These are phyloP conservation scores for Kwoniella mangroviensis DNA, from an alignment of 768 basidiomycete genomes.

Conservation along the genomic window DNA sequence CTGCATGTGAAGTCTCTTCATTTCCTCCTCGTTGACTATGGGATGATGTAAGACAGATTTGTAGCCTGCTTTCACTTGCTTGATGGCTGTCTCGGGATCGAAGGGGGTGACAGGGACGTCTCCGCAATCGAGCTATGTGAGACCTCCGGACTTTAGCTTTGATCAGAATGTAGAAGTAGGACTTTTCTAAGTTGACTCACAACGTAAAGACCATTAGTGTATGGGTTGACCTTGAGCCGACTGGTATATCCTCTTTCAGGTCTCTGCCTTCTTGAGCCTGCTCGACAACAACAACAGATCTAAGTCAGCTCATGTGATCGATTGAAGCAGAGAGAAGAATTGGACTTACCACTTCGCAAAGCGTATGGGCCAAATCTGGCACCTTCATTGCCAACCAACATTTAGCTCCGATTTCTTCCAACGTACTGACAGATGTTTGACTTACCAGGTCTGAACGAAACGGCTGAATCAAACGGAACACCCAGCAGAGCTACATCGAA, in stretches of 20 bases:
- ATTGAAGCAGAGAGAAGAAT: not conserved
- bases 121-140: constrained; percentile 73
- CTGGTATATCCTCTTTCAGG: constrained; percentile 40
- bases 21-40: constrained; percentile 48
- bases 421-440: not conserved
- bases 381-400: constrained; percentile 17
- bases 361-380: constrained; percentile 62
- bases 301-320: not conserved
- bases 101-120: constrained; percentile 82
- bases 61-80: constrained; percentile 87
- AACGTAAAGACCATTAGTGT: constrained; percentile 37
- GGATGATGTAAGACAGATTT: constrained; percentile 71
- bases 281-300: too few relatives aligned
- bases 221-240: constrained; percentile 49
- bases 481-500: constrained; percentile 80
- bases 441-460: constrained; percentile 49
- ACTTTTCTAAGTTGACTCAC: constrained; percentile 25
- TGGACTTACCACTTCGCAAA: constrained; percentile 64
- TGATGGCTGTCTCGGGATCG: constrained; percentile 79
- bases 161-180: not conserved
- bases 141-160: not conserved
- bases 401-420: not conserved
- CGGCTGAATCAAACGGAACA: constrained; percentile 50
- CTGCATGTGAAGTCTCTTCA: constrained; percentile 34
- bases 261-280: constrained; percentile 44